Percentiles rank a stretch among this genome's conserved stretches.
Evolutionary conservation across 2,329 filamentous ascomycete species (phyloP).

Genomic region (Botrytis byssoidea): DNA sequence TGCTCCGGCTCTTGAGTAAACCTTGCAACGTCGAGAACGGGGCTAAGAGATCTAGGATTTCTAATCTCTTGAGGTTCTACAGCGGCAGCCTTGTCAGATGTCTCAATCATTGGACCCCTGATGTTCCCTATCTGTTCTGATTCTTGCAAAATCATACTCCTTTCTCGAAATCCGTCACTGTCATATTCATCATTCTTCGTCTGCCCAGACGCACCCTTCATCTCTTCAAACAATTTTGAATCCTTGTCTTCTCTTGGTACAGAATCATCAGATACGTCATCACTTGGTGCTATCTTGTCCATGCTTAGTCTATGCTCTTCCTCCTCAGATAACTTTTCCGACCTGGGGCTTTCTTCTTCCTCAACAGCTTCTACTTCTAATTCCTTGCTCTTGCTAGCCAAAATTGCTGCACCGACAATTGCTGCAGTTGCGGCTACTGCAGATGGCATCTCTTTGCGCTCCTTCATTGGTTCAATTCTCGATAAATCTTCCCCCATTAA

Average conservation of each 20-base stretch:
- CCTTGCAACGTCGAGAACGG: neutral
- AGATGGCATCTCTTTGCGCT: conserved; percentile 30
- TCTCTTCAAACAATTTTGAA: conserved; percentile 38
- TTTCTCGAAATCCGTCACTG: conserved; percentile 40
- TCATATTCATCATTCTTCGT: neutral
- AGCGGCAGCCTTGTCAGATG: neutral
- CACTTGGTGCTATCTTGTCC: conserved; percentile 43
- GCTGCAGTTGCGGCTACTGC: conserved; percentile 28
- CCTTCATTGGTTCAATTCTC: conserved; percentile 27
- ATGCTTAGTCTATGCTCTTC: conserved; percentile 42
- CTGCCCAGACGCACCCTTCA: conserved; percentile 24
- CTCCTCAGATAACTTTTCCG: conserved; percentile 41
- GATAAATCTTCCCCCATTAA: conserved; percentile 18
- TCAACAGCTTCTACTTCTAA: conserved; percentile 31
- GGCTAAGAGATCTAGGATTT: neutral
- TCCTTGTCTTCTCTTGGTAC: conserved; percentile 47
- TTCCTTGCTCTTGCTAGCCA: conserved; percentile 21
- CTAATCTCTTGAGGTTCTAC: neutral
- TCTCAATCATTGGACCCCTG: neutral
- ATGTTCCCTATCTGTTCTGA: neutral
- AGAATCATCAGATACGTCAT: conserved; percentile 48
- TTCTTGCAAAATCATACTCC: conserved; percentile 22
- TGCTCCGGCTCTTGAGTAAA: neutral
- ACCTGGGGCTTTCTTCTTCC: conserved; percentile 41
- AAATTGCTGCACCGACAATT: conserved; percentile 28